Evolutionary conservation across 768 basidiomycete genomes (phyloP).

Genomic region (Porphyrellus cyaneotinctus): DNA sequence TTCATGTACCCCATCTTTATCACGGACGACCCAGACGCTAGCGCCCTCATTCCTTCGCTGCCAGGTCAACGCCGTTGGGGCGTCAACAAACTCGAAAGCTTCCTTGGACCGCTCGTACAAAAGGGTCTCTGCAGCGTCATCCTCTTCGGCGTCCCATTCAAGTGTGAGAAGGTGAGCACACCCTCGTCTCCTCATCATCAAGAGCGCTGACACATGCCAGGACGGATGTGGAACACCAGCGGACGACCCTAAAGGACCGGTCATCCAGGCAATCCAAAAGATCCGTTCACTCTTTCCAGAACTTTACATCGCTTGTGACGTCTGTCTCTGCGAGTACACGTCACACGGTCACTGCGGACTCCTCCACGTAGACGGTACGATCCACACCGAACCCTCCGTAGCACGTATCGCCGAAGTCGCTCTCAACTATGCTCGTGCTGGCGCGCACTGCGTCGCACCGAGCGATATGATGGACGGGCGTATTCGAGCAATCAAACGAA

Average conservation of each 20-base stretch:
- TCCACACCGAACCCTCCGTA: slow-evolving; percentile 75
- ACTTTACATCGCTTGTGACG: slow-evolving; percentile 89
- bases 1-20: slow-evolving; percentile 99
- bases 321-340: slow-evolving; percentile 99
- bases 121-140: slow-evolving; percentile 93
- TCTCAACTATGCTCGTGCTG: slow-evolving; percentile 85
- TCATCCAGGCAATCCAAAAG: slow-evolving; percentile 86
- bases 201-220: slow-evolving; percentile 36
- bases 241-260: slow-evolving; percentile 86
- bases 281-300: slow-evolving; percentile 74
- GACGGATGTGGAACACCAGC: slow-evolving; percentile 82
- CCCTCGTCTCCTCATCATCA: background rate
- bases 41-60: slow-evolving; percentile 68
- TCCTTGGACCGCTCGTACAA: slow-evolving; percentile 80
- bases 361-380: slow-evolving; percentile 67
- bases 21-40: slow-evolving; percentile 88
- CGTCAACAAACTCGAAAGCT: slow-evolving; percentile 83
- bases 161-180: slow-evolving; percentile 62
- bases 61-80: slow-evolving; percentile 95
- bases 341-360: slow-evolving; percentile 96
- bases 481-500: slow-evolving; percentile 82
- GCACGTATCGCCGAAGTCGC: slow-evolving; percentile 91
- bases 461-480: slow-evolving; percentile 99
- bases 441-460: slow-evolving; percentile 97
- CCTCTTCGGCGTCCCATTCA: slow-evolving; percentile 87